Base-by-base conservation (phyloP, 2,329 filamentous ascomycete species). In the Aspergillus clavatus region DNA sequence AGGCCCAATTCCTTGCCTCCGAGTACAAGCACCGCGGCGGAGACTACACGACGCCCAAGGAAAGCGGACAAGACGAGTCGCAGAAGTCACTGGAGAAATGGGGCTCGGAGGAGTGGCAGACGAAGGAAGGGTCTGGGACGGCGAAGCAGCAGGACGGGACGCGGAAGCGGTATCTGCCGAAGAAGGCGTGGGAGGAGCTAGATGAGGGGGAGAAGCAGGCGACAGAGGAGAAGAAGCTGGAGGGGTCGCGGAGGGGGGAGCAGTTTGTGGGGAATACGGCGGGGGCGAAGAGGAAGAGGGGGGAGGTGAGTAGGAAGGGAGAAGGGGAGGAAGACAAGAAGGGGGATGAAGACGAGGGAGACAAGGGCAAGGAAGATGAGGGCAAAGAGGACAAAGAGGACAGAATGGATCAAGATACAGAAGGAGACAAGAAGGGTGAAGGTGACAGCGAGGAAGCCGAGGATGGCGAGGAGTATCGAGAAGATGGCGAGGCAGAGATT, bases 111-210 rank as follows among this genome's bases (percentile, higher is more conserved):
- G n/a, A n/a, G n/a, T n/a, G 72, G 71, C 71, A 75, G 60, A 75
- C 71, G 0, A 75, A 74, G 46, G 72, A 75, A 38, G 72, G 72
- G 1, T 65, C 61, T 5, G 72, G 66, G 0, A 58, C 66, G n/a
- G 72, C 73, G 1, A 71, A 70, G 46, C 55, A 72, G 40, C 63
- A 62, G 2, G 70, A 74, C 49, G 72, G 70, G 1, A 71, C 67
- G 1, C 56, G 69, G 49, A 69, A 74, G 55, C 54, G 71, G 14
- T 74, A 74, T 53, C 46, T 73, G 37, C 70, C 73, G 1, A 74
- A 73, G 56, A 68, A 72, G 48, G 72, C 72, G 1, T 75, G 72
- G 73, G 71, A 75, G 54, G 54, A 71, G 38, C 70, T 75, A 72
- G 67, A 53, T 33, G 71, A 74, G 31, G 49, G n/a, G n/a, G n/a